Evolutionary conservation across 2,329 filamentous ascomycete genomes (phyloP).

Genomic region (Alternaria consortialis): DNA sequence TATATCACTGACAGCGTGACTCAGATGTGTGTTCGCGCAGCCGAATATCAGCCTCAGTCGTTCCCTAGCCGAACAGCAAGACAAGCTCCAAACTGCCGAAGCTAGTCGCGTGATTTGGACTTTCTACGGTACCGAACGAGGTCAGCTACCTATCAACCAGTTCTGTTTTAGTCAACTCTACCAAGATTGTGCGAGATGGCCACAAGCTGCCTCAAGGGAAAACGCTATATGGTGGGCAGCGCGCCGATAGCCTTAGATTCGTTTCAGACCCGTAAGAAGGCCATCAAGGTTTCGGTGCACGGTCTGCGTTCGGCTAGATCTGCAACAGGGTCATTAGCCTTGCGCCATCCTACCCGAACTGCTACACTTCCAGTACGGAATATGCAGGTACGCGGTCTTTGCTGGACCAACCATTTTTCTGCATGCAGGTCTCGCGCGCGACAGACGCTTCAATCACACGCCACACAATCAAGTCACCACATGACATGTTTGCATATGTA

Average conservation of each 20-base stretch:
- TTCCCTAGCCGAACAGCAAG: neutral
- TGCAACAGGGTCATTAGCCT: constrained; percentile 20
- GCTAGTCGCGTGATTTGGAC: neutral
- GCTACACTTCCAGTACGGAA: constrained; percentile 15
- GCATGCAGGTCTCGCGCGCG: neutral
- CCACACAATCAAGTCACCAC: neutral
- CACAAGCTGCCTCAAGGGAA: neutral
- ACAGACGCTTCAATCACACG: neutral
- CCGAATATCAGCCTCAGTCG: neutral
- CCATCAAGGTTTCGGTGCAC: constrained; percentile 31
- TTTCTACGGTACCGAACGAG: neutral
- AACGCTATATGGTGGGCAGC: constrained; percentile 9
- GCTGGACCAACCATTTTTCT: constrained; percentile 1
- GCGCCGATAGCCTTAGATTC: constrained; percentile 15
- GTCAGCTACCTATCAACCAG: neutral
- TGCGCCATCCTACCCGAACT: constrained; percentile 23
- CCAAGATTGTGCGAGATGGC: constrained; percentile 2
- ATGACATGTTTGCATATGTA: neutral
- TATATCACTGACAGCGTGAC: constrained; percentile 2
- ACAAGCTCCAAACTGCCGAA: neutral
- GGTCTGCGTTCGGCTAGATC: constrained; percentile 31
- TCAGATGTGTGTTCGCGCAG: neutral
- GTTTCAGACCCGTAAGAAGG: constrained; percentile 32
- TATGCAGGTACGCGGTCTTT: constrained; percentile 7
- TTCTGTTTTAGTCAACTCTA: neutral